phyloP scores from a whole-genome alignment of 495 filamentous ascomycete genomes.

The Letharia lupina region DNA sequence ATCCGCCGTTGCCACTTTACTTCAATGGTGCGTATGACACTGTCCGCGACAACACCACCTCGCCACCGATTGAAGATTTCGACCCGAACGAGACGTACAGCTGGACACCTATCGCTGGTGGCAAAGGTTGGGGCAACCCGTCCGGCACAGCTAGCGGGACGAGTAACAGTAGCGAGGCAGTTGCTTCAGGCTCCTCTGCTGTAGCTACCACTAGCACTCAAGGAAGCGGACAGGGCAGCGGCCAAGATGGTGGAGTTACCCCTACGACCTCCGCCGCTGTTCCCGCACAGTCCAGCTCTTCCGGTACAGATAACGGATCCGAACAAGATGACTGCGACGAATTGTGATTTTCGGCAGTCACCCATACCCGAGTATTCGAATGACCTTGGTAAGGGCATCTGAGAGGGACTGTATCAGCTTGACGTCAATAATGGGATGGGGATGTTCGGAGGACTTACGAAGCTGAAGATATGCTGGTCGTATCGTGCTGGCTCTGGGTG shows the following conservation, averaged over 20 bases:
- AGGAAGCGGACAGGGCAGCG: background rate
- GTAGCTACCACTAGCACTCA: background rate
- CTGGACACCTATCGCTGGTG: conserved; percentile 25
- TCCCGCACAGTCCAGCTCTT: background rate
- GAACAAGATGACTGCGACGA: background rate
- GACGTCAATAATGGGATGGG: background rate
- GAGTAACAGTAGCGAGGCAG: background rate
- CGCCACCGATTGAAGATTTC: conserved; percentile 21
- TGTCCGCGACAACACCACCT: conserved; percentile 13
- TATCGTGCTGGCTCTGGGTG: background rate
- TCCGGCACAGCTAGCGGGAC: background rate
- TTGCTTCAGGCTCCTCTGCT: background rate
- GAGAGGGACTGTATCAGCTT: background rate
- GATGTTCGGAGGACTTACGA: background rate
- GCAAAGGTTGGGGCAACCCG: conserved; percentile 22
- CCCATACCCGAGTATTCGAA: no score
- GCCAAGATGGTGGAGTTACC: background rate
- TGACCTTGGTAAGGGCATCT: background rate
- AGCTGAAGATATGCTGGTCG: background rate
- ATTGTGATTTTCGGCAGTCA: background rate
- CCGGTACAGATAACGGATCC: no score
- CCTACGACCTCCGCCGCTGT: background rate
- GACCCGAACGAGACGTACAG: conserved; percentile 17
- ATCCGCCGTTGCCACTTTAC: conserved; percentile 20
- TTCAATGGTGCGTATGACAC: conserved; percentile 22